Evolutionary conservation across 2,329 filamentous ascomycete species (phyloP).

Genomic region (Fusarium nodosum): DNA sequence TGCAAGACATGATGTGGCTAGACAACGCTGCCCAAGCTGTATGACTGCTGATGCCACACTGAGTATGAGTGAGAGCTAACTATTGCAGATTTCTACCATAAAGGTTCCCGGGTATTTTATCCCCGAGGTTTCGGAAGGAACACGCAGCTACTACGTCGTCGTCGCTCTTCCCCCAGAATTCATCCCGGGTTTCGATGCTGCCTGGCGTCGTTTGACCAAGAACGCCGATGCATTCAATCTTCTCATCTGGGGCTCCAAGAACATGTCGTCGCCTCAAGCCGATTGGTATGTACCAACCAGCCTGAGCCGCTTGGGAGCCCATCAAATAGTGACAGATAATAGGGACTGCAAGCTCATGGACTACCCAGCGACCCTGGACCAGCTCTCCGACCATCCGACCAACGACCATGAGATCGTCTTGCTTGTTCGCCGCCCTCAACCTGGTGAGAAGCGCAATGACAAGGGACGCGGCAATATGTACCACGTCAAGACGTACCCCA

Average conservation of each 20-base stretch:
- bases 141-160: not conserved
- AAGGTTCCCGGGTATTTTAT: not conserved
- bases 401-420: not conserved
- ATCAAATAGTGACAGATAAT: not conserved
- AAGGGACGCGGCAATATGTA: not conserved
- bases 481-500: no score
- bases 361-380: not conserved
- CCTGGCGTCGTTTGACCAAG: not conserved
- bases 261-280: not conserved
- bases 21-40: not conserved
- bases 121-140: no score
- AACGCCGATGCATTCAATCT: not conserved
- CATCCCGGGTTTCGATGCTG: not conserved
- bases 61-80: not conserved
- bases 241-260: not conserved
- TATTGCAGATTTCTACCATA: not conserved
- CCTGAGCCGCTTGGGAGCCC: not conserved
- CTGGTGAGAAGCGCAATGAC: not conserved
- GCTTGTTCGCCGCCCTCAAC: not conserved
- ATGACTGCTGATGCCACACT: not conserved
- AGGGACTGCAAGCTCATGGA: not conserved
- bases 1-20: constrained; percentile 33
- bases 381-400: not conserved
- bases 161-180: not conserved
- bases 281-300: not conserved